Percentiles rank a stretch among this genome's conserved stretches.
phyloP scores from a whole-genome alignment of 495 filamentous ascomycete genomes.

The Sphaerosporella brunnea region DNA sequence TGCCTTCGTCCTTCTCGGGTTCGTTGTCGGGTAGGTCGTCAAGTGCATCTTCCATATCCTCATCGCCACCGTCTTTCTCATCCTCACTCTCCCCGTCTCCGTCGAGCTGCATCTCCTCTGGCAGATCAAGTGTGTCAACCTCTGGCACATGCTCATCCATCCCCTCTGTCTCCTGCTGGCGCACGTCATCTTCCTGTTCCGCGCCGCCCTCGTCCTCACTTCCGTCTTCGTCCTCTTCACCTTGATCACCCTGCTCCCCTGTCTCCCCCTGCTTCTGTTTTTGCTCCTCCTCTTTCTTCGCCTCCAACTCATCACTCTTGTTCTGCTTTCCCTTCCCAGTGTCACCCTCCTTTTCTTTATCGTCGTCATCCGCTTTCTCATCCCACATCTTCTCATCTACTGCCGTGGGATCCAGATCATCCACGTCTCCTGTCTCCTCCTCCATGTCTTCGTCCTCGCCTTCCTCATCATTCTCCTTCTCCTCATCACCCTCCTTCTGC shows the following conservation, averaged over 20 bases:
- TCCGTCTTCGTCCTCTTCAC: constrained; percentile 36
- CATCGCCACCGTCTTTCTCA: constrained; percentile 47
- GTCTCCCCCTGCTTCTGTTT: constrained; percentile 32
- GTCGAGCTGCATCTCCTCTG: constrained; percentile 57
- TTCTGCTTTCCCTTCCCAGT: constrained; percentile 48
- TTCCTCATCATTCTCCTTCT: constrained; percentile 38
- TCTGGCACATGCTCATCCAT: constrained; percentile 59
- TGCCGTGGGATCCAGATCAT: constrained; percentile 69
- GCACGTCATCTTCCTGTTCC: constrained; percentile 43
- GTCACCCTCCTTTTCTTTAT: constrained; percentile 68
- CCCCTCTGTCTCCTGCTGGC: constrained; percentile 43
- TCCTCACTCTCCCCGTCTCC: constrained; percentile 44
- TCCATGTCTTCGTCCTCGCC: constrained; percentile 54
- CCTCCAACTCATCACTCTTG: constrained; percentile 46
- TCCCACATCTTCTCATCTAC: constrained; percentile 99
- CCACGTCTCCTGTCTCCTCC: constrained; percentile 74
- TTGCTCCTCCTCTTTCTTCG: constrained; percentile 39
- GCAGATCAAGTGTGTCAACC: constrained; percentile 42
- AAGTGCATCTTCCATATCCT: constrained; percentile 49
- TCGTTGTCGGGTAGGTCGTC: constrained; percentile 31
- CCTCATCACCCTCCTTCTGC: constrained; percentile 39
- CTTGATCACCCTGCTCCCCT: constrained; percentile 34
- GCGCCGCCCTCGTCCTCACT: constrained; percentile 41
- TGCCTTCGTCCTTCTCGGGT: constrained; percentile 38
- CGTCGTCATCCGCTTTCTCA: constrained; percentile 52